Conservation (phyloP, 768 basidiomycete species). For the Coprinellus micaceus region DNA sequence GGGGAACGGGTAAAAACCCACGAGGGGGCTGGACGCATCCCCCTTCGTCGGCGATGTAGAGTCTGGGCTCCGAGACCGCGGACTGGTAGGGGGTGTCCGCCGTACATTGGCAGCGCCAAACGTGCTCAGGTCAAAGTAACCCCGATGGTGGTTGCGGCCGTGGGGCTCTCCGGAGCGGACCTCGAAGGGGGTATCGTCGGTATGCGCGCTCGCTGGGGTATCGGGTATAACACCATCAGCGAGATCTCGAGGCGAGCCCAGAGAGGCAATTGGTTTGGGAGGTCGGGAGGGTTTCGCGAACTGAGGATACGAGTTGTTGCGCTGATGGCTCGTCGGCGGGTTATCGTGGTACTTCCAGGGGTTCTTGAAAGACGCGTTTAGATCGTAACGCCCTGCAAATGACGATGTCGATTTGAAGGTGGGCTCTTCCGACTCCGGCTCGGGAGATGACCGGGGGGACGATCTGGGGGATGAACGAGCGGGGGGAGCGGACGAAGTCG, state of each 20-base stretch:
- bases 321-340: constrained; percentile 25
- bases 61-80: constrained; percentile 21
- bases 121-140: constrained; percentile 47
- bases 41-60: constrained; percentile 14
- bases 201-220: constrained; percentile 19
- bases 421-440: constrained; percentile 19
- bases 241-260: constrained; percentile 54
- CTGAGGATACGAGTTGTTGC: constrained; percentile 48
- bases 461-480: constrained; percentile 5
- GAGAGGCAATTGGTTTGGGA: constrained; percentile 15
- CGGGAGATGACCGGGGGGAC: constrained; percentile 8
- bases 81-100: constrained; percentile 49
- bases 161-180: constrained; percentile 14
- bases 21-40: constrained; percentile 18
- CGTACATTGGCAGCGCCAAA: constrained; percentile 29
- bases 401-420: constrained; percentile 38
- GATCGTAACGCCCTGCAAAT: constrained; percentile 56
- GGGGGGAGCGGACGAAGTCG: constrained; percentile 17
- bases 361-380: constrained; percentile 46
- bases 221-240: constrained; percentile 29
- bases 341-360: constrained; percentile 38
- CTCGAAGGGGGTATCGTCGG: constrained; percentile 28
- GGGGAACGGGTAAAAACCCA: constrained; percentile 39
- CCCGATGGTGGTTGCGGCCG: constrained; percentile 52
- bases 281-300: constrained; percentile 22